Percentiles rank a stretch among this genome's conserved stretches.
phyloP scores from a whole-genome alignment of 1,284 basidiomycete species.

The Ceratobasidium sp. region DNA sequence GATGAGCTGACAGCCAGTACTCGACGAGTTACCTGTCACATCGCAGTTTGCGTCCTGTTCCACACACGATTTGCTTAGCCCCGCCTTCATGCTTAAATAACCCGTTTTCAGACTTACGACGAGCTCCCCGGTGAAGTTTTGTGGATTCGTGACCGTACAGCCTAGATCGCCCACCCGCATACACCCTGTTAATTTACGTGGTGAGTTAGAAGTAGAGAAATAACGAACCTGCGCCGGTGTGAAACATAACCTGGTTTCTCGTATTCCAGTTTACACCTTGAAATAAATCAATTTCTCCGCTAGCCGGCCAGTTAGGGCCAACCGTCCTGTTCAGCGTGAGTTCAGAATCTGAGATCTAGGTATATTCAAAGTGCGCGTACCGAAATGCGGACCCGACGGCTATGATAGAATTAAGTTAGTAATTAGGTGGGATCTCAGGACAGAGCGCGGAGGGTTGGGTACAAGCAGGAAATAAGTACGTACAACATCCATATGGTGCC shows the following conservation, averaged over 20 bases:
- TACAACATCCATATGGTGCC: constrained; percentile 80
- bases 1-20: constrained; percentile 76
- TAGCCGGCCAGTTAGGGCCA: constrained; percentile 66
- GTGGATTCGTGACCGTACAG: constrained; percentile 11
- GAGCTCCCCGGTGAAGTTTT: constrained; percentile 17
- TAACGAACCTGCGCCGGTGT: constrained; percentile 68
- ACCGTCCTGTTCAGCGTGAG: constrained; percentile 55
- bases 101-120: background rate
- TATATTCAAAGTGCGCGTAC: background rate
- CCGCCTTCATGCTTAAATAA: background rate
- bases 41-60: constrained; percentile 59
- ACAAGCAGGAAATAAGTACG: constrained; percentile 46
- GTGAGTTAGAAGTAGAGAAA: background rate
- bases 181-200: background rate
- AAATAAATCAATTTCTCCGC: constrained; percentile 84
- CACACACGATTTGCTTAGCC: background rate
- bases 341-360: background rate
- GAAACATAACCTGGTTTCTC: constrained; percentile 83
- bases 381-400: constrained; percentile 75
- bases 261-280: constrained; percentile 82
- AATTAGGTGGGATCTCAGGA: background rate
- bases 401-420: constrained; percentile 52
- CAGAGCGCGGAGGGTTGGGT: background rate
- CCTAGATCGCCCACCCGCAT: background rate
- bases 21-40: constrained; percentile 61